Evolutionary conservation across 305 asterid species (phyloP).

Genomic region (Nicotiana rustica): DNA sequence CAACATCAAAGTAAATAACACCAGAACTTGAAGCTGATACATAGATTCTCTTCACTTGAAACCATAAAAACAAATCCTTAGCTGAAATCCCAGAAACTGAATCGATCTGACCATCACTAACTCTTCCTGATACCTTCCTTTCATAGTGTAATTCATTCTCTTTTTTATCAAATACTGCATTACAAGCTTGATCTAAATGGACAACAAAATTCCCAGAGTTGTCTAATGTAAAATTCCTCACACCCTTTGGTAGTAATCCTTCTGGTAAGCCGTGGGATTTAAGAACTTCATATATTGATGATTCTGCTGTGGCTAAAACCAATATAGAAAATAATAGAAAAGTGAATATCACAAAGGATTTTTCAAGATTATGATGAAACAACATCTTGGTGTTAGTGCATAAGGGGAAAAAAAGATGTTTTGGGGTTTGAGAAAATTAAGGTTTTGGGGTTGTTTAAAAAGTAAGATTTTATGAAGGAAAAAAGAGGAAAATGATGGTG

Average conservation of each 20-base stretch:
- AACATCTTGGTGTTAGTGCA: constrained; percentile 41
- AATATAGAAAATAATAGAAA: constrained; percentile 17
- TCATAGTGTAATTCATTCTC: constrained; percentile 75
- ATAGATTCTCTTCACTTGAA: constrained; percentile 81
- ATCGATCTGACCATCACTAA: constrained; percentile 70
- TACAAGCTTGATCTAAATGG: constrained; percentile 79
- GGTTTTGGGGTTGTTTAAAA: not conserved
- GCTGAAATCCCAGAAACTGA: constrained; percentile 80
- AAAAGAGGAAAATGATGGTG: constrained; percentile 33
- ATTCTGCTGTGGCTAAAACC: constrained; percentile 30
- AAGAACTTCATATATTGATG: constrained; percentile 73
- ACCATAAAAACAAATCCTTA: constrained; percentile 92
- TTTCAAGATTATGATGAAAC: constrained; percentile 27
- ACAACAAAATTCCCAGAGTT: constrained; percentile 73
- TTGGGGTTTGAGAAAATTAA: constrained; percentile 13
- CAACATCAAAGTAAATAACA: constrained; percentile 87
- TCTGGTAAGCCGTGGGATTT: constrained; percentile 79
- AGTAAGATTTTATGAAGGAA: not conserved
- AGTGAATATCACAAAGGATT: constrained; percentile 33
- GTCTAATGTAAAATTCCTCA: constrained; percentile 66
- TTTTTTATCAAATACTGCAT: constrained; percentile 74
- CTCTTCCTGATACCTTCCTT: constrained; percentile 64
- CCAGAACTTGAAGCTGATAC: constrained; percentile 89
- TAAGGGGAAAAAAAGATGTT: not conserved
- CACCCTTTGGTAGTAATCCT: constrained; percentile 89